phyloP scores from a whole-genome alignment of 768 basidiomycete genomes.

The Psilocybe cyanescens region DNA sequence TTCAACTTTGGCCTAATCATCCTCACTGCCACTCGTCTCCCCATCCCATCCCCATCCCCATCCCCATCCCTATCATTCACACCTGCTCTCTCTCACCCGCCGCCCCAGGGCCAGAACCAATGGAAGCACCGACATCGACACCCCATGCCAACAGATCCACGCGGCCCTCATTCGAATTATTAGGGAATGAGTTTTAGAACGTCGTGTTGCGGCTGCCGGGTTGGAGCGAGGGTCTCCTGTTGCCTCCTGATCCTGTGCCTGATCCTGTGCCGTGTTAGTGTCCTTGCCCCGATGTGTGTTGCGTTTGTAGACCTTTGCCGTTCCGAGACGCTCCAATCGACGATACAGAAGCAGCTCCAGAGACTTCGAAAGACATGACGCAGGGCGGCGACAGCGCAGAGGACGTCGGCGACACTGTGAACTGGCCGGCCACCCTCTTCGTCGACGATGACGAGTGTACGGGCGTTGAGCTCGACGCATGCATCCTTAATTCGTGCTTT shows the following conservation, averaged over 20 bases:
- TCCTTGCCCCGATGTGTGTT: background rate
- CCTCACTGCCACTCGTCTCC: background rate
- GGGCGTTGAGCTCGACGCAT: constrained; percentile 18
- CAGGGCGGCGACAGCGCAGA: background rate
- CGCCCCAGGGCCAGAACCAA: background rate
- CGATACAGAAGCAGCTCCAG: too few species aligned
- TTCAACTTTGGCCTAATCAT: background rate
- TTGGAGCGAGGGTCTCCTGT: background rate
- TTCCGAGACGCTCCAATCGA: too few species aligned
- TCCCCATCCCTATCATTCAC: constrained; percentile 19
- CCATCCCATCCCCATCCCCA: background rate
- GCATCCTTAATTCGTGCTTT: constrained; percentile 12
- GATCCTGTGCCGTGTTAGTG: too few species aligned
- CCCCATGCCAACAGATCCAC: constrained; percentile 34
- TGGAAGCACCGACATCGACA: background rate
- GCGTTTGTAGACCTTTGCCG: background rate
- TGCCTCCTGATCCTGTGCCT: background rate
- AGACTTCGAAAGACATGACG: too few species aligned
- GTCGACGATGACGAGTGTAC: background rate
- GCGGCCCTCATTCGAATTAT: constrained; percentile 50
- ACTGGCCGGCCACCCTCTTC: constrained; percentile 1
- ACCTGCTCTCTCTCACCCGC: constrained; percentile 27
- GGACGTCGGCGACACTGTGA: constrained; percentile 5
- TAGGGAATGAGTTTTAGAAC: constrained; percentile 73
- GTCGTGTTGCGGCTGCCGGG: constrained; percentile 33